Base-by-base conservation (phyloP, 148 eudicot genomes). In the Vaccinium macrocarpon region DNA sequence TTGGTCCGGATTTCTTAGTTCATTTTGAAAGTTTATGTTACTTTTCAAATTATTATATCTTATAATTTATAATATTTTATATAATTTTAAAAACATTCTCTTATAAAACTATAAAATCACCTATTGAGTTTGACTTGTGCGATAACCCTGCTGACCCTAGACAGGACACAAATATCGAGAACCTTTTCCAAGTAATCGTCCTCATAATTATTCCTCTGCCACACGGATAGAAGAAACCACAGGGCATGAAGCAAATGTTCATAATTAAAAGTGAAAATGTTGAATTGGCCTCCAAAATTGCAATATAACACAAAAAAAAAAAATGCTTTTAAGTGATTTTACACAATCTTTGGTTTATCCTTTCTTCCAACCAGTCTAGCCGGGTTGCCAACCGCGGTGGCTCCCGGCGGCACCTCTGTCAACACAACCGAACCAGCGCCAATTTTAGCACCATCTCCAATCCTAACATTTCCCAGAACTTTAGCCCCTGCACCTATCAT, bases 331-430 rank as follows among this genome's bases (percentile, higher is more conserved):
- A 1, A 10, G 0, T 6, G 3, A 6, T 14, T 68, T 68, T 32
- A 71, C 21, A 83, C 85, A 86, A 86, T 78, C 73, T 70, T 79
- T 81, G 29, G 80, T 38, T 79, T 81, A 72, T 71, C 75, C 19
- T 78, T 83, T 55, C 83, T 80, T 74, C 89, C 80, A 8, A 88
- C 70, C 25, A 91, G 23, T 71, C 90, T 90, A 13, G 91, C 88
- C 29, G 93, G 93, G 78, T 88, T 91, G 19, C 93, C 93, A 49
- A 91, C 93, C 12, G 88, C 93, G 68, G 93, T 91, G 2, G 87
- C 85, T 59, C 72, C 52, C 2, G 86, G 42, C 0, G 91, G 91
- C 42, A 89, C 89, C 6, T 82, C 91, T 78, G 80, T 87, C 35
- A 89, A 71, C 19, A 89, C 91, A 64, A 89, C 76, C 7, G 91